Evolutionary conservation across 176 grass and related monocot species (phyloP), one percentile per base, ranked within the genome.

Genomic region (Eragrostis curvula): DNA sequence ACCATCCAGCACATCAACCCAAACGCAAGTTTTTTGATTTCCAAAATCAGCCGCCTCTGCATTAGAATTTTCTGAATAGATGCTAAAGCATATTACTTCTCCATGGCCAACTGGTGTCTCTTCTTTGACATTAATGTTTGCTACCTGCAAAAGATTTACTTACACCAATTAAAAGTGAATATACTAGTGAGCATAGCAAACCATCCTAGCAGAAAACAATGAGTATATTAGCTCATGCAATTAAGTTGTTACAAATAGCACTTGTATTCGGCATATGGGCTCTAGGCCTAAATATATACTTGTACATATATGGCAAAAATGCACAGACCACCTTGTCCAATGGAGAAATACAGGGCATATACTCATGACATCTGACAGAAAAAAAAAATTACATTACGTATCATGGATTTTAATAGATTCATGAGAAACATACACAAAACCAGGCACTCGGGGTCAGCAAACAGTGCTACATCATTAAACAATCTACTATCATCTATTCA

Each of bases 1-100:
- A 73, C 95, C 90, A 89, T 92, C 95, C 50, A 97, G 85, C n/a
- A 94, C 89, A 81, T 97, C 92, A 44, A 97, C 92, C 95, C 95
- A 94, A 75, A 97, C 82, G 79, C 95, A 97, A 85, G 87, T 91
- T 88, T 92, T 97, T 57, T 83, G 92, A 66, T 94, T 86, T 80
- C 95, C 95, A 85, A 97, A 97, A 89, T 94, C 83, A 87, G 88
- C 92, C 18, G 24, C 42, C 55, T 78, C 9, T 74, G 64, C 74
- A 74, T 89, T 80, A 55, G 71, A 85, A 74, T 94, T 74, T 69
- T 77, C 80, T 70, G 89, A 92, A 84, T 60, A 94, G 70, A 97
- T 94, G 68, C 92, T 97, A 73, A 97, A 94, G 87, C 87, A 97
- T 88, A 90, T 92, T 71, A 97, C 72, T 68, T 97, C 83, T 74